Evolutionary conservation across 1,284 basidiomycete genomes (phyloP).

Genomic region (Neolentinus lepideus): DNA sequence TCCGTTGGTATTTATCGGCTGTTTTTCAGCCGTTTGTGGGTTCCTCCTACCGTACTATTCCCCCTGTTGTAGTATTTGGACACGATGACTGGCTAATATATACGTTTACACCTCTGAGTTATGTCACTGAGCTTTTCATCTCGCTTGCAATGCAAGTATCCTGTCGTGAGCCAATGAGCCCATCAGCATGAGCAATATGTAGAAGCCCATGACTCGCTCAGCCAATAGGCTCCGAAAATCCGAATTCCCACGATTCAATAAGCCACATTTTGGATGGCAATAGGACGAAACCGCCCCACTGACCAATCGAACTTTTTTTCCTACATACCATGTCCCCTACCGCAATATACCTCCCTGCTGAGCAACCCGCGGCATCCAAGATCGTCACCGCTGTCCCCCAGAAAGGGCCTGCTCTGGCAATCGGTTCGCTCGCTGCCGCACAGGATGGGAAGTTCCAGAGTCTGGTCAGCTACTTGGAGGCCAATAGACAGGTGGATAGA

Average conservation of each 20-base stretch:
- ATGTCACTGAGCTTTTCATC: neutral
- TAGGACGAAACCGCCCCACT: constrained; percentile 12
- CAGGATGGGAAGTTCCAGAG: constrained; percentile 70
- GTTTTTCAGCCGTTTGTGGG: neutral
- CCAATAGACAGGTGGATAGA: constrained; percentile 49
- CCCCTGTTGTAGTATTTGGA: neutral
- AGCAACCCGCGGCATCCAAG: neutral
- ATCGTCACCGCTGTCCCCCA: constrained; percentile 13
- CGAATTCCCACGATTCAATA: constrained; percentile 1
- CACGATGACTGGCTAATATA: too few relatives aligned
- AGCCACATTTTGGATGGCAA: constrained; percentile 17
- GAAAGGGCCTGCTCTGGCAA: constrained; percentile 49
- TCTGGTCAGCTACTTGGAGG: constrained; percentile 51
- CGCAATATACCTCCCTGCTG: constrained; percentile 33
- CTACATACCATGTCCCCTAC: constrained; percentile 48
- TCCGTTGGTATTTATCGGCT: neutral
- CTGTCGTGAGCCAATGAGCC: neutral
- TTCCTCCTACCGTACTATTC: neutral
- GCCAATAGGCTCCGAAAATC: too few relatives aligned
- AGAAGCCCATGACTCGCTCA: neutral
- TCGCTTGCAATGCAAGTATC: neutral
- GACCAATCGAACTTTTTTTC: neutral
- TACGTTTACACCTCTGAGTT: neutral
- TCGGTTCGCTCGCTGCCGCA: constrained; percentile 70
- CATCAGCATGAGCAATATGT: neutral